Evolutionary conservation across 495 filamentous ascomycete species (phyloP).

Genomic region (Lepraria neglecta): DNA sequence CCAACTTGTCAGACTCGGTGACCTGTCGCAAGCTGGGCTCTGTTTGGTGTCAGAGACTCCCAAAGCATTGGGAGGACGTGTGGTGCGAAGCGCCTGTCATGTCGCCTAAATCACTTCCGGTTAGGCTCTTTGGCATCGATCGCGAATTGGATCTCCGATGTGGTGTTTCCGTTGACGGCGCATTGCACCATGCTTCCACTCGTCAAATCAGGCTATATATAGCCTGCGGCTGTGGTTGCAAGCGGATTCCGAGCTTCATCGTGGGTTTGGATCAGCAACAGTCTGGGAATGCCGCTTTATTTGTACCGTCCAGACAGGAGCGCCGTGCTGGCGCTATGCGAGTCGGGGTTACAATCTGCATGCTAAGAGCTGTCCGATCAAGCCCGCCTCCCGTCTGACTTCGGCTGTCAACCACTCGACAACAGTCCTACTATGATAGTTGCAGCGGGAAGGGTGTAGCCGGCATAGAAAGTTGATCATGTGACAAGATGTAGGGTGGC

Average conservation of each 20-base stretch:
- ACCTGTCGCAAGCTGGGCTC: slow-evolving; percentile 11
- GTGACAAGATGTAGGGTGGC: slow-evolving; percentile 25
- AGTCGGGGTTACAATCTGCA: slow-evolving; percentile 9
- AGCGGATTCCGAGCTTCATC: background rate
- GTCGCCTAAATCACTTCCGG: slow-evolving; percentile 11
- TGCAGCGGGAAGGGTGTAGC: slow-evolving; percentile 26
- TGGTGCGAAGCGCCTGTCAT: slow-evolving; percentile 13
- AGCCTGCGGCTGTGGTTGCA: slow-evolving; percentile 10
- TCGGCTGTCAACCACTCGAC: slow-evolving; percentile 10
- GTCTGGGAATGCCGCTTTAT: background rate
- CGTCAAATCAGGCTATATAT: slow-evolving; percentile 16
- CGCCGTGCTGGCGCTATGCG: slow-evolving; percentile 18
- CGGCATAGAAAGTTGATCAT: slow-evolving; percentile 27
- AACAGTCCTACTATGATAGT: slow-evolving; percentile 10
- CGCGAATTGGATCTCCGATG: slow-evolving; percentile 12
- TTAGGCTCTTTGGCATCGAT: slow-evolving; percentile 6
- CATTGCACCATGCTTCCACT: slow-evolving; percentile 14
- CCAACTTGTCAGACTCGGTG: slow-evolving; percentile 1
- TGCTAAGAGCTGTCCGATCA: slow-evolving; percentile 15
- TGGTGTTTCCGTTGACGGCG: slow-evolving; percentile 2
- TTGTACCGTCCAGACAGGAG: slow-evolving; percentile 10
- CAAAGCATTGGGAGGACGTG: background rate
- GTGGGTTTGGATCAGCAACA: slow-evolving; percentile 1
- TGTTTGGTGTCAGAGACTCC: slow-evolving; percentile 3
- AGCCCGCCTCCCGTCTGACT: slow-evolving; percentile 12